phyloP scores from a whole-genome alignment of 2,329 filamentous ascomycete genomes.

The Pseudogymnoascus sp. region DNA sequence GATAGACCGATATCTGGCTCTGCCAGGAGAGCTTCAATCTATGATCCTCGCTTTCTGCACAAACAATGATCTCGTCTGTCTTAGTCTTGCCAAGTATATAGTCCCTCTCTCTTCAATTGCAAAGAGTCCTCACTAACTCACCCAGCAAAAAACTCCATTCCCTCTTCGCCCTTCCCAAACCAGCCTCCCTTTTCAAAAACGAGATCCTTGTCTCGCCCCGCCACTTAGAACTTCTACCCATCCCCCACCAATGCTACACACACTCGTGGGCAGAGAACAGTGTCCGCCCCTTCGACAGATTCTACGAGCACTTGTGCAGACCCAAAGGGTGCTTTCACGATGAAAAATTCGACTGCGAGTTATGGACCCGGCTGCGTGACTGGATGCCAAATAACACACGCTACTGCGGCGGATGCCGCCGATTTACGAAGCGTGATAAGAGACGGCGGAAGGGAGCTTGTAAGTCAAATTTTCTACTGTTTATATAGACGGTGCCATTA shows the following conservation, averaged over 20 bases:
- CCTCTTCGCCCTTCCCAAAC: neutral
- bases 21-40: slow-evolving; percentile 1
- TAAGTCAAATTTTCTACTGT: neutral
- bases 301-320: neutral
- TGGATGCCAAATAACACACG: neutral
- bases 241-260: neutral
- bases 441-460: neutral
- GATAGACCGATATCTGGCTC: slow-evolving; percentile 5
- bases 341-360: neutral
- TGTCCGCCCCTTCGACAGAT: neutral
- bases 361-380: neutral
- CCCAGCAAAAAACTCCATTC: neutral
- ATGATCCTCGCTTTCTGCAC: neutral
- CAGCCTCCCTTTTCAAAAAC: neutral
- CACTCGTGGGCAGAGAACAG: neutral
- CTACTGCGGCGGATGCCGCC: neutral
- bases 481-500: neutral
- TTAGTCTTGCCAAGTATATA: neutral
- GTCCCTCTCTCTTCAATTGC: neutral
- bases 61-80: neutral
- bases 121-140: neutral
- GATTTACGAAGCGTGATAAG: neutral
- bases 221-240: neutral
- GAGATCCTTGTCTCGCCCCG: neutral
- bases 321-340: neutral